A percentile compares a stretch with the other conserved stretches of the same genome.
phyloP scores from a whole-genome alignment of 129 eudicot genomes.

The Ambrosia artemisiifolia region DNA sequence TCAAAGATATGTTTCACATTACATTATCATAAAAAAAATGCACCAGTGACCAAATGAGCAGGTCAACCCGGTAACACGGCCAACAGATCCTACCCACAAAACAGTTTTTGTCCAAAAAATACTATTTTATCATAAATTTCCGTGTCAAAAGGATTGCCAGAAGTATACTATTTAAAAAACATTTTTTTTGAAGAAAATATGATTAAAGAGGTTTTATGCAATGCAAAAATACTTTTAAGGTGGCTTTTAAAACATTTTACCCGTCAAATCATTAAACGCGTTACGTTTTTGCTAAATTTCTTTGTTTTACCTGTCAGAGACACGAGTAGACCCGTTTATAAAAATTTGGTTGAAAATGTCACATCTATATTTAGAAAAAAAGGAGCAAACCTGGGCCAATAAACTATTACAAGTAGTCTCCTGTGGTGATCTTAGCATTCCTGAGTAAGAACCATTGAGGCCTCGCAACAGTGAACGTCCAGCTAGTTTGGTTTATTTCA shows the following conservation, averaged over 20 bases:
- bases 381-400: slow-evolving; percentile 29
- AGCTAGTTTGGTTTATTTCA: slow-evolving; percentile 27
- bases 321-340: background rate
- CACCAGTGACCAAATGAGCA: background rate
- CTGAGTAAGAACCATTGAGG: slow-evolving; percentile 19
- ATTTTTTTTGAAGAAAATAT: background rate
- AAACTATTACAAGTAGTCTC: slow-evolving; percentile 18
- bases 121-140: background rate
- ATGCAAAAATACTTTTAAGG: background rate
- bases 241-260: background rate
- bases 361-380: background rate
- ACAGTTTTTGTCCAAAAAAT: background rate
- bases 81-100: background rate
- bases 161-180: background rate
- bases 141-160: background rate
- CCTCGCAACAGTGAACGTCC: slow-evolving; percentile 34
- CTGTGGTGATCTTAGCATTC: slow-evolving; percentile 24
- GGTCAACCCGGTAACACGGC: background rate
- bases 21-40: background rate
- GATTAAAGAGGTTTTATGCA: background rate
- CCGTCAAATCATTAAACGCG: background rate
- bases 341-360: too few species aligned
- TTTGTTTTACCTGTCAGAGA: background rate
- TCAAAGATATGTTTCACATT: background rate
- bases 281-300: background rate